phyloP scores from a whole-genome alignment of 23 red algal species.

The Pyropia yezoensis region DNA sequence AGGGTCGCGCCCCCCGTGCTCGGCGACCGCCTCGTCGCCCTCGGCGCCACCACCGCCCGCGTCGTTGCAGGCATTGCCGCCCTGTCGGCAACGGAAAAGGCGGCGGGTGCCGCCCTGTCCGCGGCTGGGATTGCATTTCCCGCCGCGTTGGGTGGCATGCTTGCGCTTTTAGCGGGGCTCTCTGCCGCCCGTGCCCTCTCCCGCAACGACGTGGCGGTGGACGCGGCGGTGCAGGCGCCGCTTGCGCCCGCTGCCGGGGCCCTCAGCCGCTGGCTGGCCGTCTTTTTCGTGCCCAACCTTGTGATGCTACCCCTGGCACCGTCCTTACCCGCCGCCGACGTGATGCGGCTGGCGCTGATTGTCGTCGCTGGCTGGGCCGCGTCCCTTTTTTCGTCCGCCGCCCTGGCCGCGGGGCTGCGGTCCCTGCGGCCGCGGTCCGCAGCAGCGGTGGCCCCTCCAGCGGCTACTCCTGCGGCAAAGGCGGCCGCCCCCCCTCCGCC shows the following conservation, averaged over 20 bases:
- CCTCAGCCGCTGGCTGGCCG: constrained; percentile 83
- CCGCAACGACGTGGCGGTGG: constrained; percentile 17
- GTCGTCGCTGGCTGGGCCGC: constrained; percentile 45
- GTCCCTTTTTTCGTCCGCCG: constrained; percentile 47
- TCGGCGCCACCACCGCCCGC: too few species aligned
- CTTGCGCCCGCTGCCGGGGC: constrained; percentile 46
- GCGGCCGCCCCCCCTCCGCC: constrained; percentile 13
- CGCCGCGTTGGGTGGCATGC: constrained; percentile 56
- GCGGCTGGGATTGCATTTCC: constrained; percentile 50
- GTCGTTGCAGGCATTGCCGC: neutral
- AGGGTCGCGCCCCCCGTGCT: too few species aligned
- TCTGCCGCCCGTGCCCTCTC: constrained; percentile 18
- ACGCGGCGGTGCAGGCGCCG: constrained; percentile 10
- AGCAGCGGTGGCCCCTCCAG: neutral
- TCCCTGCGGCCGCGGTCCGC: constrained; percentile 3
- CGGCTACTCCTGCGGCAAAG: neutral
- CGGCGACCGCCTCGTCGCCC: too few species aligned
- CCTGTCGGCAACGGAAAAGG: constrained; percentile 11
- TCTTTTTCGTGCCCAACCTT: constrained; percentile 97
- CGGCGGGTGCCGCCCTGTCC: constrained; percentile 15
- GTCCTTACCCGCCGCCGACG: constrained; percentile 33
- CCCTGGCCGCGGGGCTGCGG: constrained; percentile 19
- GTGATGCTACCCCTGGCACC: constrained; percentile 81
- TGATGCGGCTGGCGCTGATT: constrained; percentile 33
- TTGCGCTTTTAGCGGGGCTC: constrained; percentile 26